These are phyloP conservation scores for Pseudogymnoascus sp. DNA, from an alignment of 2,329 filamentous ascomycete species.

Conservation along the genomic window DNA sequence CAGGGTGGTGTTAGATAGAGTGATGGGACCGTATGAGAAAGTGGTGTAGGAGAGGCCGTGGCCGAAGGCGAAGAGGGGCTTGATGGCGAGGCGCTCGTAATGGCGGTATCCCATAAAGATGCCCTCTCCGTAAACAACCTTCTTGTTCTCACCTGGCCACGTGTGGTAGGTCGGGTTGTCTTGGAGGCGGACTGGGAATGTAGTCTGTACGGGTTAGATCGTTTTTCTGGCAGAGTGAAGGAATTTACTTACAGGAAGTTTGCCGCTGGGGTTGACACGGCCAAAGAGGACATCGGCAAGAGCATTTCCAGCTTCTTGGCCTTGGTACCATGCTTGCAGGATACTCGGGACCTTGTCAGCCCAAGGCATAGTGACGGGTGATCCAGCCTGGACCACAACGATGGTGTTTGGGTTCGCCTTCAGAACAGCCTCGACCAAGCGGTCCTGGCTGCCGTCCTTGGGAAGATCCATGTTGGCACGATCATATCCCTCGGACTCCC, in stretches of 20 bases:
- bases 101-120: slow-evolving; percentile 67
- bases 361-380: slow-evolving; percentile 66
- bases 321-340: slow-evolving; percentile 64
- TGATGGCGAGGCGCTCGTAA: slow-evolving; percentile 55
- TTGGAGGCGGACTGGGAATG: slow-evolving; percentile 56
- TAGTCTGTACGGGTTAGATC: slow-evolving; percentile 37
- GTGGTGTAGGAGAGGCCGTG: slow-evolving; percentile 67
- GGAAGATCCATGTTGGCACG: slow-evolving; percentile 55
- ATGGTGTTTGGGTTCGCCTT: slow-evolving; percentile 58
- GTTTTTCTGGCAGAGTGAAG: neutral
- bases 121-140: slow-evolving; percentile 64
- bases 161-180: slow-evolving; percentile 66
- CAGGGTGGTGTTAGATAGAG: slow-evolving; percentile 39
- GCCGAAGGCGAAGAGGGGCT: slow-evolving; percentile 63
- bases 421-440: slow-evolving; percentile 55
- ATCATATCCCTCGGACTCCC: slow-evolving; percentile 70
- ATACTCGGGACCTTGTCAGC: slow-evolving; percentile 56
- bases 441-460: slow-evolving; percentile 50
- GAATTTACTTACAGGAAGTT: slow-evolving; percentile 43
- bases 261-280: slow-evolving; percentile 57
- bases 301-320: slow-evolving; percentile 62
- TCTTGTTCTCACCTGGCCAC: slow-evolving; percentile 64
- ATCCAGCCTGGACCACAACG: slow-evolving; percentile 64
- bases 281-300: slow-evolving; percentile 62
- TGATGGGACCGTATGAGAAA: slow-evolving; percentile 56